phyloP scores from a whole-genome alignment of 768 basidiomycete species.

The Sistotremastrum suecicum region DNA sequence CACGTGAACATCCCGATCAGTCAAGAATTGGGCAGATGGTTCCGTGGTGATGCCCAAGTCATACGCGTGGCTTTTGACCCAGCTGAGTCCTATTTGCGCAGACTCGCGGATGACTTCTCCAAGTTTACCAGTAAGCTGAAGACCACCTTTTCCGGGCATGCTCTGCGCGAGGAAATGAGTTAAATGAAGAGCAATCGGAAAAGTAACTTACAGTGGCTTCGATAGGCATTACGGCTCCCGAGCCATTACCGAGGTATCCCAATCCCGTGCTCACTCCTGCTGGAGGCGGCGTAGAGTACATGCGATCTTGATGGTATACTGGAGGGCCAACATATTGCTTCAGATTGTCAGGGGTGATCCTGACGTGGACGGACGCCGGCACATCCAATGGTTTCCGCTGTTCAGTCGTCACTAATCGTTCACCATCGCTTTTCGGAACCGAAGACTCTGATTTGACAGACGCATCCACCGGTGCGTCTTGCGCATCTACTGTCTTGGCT shows the following conservation, averaged over 20 bases:
- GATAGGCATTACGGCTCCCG: conserved; percentile 93
- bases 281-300: conserved; percentile 72
- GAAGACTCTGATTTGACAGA: conserved; percentile 16
- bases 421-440: conserved; percentile 10
- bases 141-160: conserved; percentile 90
- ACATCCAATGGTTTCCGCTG: conserved; percentile 71
- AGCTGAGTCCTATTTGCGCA: conserved; percentile 87
- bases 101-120: conserved; percentile 97
- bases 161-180: conserved; percentile 32
- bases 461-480: conserved; percentile 31
- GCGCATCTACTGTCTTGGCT: conserved; percentile 33
- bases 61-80: conserved; percentile 84
- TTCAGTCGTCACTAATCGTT: conserved; percentile 47
- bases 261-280: conserved; percentile 91
- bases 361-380: conserved; percentile 63
- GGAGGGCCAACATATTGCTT: conserved; percentile 96
- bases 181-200: neutral
- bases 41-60: conserved; percentile 74
- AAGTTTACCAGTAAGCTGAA: conserved; percentile 92
- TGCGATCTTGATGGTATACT: conserved; percentile 86
- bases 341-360: conserved; percentile 74
- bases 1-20: conserved; percentile 81
- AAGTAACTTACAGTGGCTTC: conserved; percentile 69
- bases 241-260: conserved; percentile 93
- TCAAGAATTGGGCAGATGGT: conserved; percentile 62